Base-by-base conservation (phyloP, 306 rosid genomes). In the Vigna radiata region DNA sequence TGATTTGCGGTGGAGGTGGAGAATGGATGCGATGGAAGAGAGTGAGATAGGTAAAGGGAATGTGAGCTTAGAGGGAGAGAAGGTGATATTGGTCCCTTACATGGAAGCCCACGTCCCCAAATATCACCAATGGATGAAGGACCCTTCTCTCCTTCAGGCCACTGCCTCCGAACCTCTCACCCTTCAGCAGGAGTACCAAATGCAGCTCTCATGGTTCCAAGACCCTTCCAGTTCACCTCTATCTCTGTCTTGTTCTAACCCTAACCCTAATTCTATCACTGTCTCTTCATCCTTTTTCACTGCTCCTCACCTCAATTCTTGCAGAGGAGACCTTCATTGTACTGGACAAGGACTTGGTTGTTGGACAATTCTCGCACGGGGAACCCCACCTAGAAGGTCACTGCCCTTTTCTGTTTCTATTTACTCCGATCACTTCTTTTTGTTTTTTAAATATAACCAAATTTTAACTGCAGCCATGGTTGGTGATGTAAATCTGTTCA, bases 401-500 rank as follows among this genome's bases (percentile, higher is more conserved):
- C 44, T 19, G 14, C 6, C 13, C 1, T 67, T 66, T 67, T 14
- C 47, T 36, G 5, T 64, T 37, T 8, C 46, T 78, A 58, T 33
- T 14, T 7, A 1, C 9, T 8, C 9, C 3, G 8, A 2, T 41
- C 10, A 39, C 44, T 39, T 8, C 0, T 39, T 37, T 4, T 4
- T 29, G 0, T 33, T 39, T 39, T 39, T 8, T 39, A 7, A 8
- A 39, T 39, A 39, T 39, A 8, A 39, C 10, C 44, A 39, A 39
- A 39, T 8, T 17, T 36, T 36, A 36, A 6, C 41, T 84, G 54
- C 87, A 94, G 97, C 97, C 68, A 89, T 92, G 98, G 87, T 88
- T 55, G 97, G 98, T 81, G 98, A 95, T 88, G 98, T 95, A 64
- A 95, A 95, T 80, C 75, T 95, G 17, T 95, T 90, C 83, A 92